These are phyloP conservation scores for Claviceps monticola DNA, from an alignment of 2,329 filamentous ascomycete genomes.

Conservation along the genomic window DNA sequence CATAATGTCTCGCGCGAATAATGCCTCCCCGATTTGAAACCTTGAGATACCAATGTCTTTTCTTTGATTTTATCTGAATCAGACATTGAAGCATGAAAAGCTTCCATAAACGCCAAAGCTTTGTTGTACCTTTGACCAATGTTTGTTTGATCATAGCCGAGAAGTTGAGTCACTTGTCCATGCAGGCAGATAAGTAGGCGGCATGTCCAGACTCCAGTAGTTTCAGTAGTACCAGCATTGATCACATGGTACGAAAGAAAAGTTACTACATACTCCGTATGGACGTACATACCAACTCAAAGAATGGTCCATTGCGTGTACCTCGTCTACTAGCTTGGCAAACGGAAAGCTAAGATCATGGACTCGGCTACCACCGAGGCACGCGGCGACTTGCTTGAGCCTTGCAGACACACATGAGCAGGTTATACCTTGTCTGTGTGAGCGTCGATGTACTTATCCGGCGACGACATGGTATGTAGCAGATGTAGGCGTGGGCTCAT, in stretches of 20 bases:
- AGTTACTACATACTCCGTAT: neutral
- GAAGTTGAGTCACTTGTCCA: neutral
- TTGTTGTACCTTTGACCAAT: neutral
- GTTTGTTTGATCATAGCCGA: no score
- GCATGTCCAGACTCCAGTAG: neutral
- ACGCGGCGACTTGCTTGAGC: neutral
- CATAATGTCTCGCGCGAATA: neutral
- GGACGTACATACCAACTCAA: neutral
- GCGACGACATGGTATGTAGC: neutral
- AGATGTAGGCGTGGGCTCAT: neutral
- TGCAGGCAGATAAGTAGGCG: neutral
- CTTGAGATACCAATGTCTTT: neutral
- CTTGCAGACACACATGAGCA: neutral
- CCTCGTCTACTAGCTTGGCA: neutral
- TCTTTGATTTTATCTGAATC: neutral
- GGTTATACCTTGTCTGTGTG: neutral
- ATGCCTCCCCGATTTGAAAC: neutral
- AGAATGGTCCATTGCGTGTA: neutral
- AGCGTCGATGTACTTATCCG: neutral
- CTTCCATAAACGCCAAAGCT: neutral
- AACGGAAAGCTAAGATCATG: neutral
- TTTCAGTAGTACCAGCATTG: neutral
- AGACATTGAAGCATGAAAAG: neutral
- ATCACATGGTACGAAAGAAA: neutral
- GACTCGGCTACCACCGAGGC: neutral